phyloP scores from a whole-genome alignment of 2,329 filamentous ascomycete species.

The Aspergillus fumigatus region DNA sequence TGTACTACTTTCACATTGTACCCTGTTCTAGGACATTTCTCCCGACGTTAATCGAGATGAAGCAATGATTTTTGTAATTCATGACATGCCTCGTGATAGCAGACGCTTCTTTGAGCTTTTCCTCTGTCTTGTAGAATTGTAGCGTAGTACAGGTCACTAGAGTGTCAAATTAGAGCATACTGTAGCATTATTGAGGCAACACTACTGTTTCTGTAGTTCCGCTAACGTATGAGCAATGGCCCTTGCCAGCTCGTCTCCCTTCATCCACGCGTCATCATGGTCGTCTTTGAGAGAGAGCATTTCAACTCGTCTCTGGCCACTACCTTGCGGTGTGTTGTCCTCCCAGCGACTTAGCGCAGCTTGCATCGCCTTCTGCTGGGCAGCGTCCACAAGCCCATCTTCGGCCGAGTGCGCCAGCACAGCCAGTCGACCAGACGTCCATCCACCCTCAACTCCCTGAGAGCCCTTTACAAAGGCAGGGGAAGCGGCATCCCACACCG shows the following conservation, averaged over 20 bases:
- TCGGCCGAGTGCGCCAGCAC: constrained; percentile 40
- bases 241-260: constrained; percentile 37
- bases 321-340: constrained; percentile 6
- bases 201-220: constrained; percentile 22
- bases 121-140: constrained; percentile 1
- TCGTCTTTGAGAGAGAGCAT: constrained; percentile 33
- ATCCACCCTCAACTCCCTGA: constrained; percentile 30
- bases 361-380: constrained; percentile 43
- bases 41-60: constrained; percentile 9
- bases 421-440: constrained; percentile 30
- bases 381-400: constrained; percentile 39
- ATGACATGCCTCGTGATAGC: not conserved
- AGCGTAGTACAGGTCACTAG: not conserved
- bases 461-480: constrained; percentile 30
- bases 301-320: constrained; percentile 38
- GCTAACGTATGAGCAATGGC: constrained; percentile 31
- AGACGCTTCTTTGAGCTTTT: not conserved
- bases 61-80: not conserved
- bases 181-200: not conserved
- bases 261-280: constrained; percentile 42
- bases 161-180: not conserved
- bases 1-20: constrained; percentile 17
- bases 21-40: not conserved
- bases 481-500: constrained; percentile 36
- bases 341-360: constrained; percentile 49